A percentile compares a stretch with the other conserved stretches of the same genome.
These are phyloP conservation scores for Coelastrella sp. DNA, from an alignment of 139 green algal species.

Conservation along the genomic window DNA sequence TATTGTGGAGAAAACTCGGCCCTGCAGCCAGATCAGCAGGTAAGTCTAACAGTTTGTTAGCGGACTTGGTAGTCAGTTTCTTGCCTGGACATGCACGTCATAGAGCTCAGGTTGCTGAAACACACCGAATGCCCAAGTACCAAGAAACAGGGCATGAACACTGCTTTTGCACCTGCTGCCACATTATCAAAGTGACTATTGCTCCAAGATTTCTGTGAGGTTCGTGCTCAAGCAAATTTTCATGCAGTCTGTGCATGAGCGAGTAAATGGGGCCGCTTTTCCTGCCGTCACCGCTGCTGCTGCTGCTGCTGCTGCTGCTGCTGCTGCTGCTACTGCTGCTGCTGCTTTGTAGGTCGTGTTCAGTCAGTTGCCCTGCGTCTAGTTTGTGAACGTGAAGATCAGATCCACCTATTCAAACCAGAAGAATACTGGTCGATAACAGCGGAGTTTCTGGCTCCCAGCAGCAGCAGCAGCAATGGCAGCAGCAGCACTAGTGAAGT, in stretches of 20 bases:
- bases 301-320: constrained; percentile 18
- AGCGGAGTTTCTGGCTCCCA: constrained; percentile 7
- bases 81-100: not conserved
- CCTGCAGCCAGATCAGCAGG: constrained; percentile 75
- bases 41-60: constrained; percentile 16
- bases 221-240: too few species aligned
- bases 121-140: too few species aligned
- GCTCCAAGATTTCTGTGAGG: too few species aligned
- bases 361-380: constrained; percentile 93
- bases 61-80: too few species aligned
- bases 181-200: too few species aligned
- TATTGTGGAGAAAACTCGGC: constrained; percentile 93
- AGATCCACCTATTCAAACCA: constrained; percentile 74
- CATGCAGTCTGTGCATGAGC: too few species aligned
- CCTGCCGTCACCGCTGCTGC: not conserved
- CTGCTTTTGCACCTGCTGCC: too few species aligned
- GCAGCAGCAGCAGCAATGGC: not conserved
- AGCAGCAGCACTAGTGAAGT: not conserved
- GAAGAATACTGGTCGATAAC: constrained; percentile 80
- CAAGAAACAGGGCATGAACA: too few species aligned
- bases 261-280: too few species aligned
- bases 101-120: not conserved
- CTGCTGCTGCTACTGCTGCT: constrained; percentile 38
- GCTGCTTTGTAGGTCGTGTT: constrained; percentile 59
- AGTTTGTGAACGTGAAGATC: constrained; percentile 87